Base-by-base conservation (phyloP, 2,329 filamentous ascomycete species). In the Neurospora sp. region DNA sequence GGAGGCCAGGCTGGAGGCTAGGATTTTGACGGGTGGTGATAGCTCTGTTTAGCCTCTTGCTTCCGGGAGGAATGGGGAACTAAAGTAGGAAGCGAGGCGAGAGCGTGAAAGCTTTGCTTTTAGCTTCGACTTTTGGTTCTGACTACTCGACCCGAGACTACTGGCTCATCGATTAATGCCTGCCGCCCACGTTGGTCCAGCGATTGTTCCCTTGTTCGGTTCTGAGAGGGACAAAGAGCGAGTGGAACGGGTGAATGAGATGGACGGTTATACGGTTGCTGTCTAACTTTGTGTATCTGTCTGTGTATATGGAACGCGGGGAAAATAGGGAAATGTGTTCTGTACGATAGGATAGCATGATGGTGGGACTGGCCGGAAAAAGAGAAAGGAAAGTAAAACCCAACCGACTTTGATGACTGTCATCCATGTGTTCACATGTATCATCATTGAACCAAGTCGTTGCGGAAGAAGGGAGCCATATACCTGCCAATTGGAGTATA, bases 1-100 rank as follows among this genome's bases (percentile, higher is more conserved):
- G 71, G 70, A 79, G 76, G 77, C 82, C 72, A 69, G 77, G 15
- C 23, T 72, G 19, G 46, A 70, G 68, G 37, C 37, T 15, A 67
- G 39, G 67, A 36, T 62, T 12, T 33, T 62, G 52, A 28, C 52
- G 23, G 52, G 52, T 17, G 52, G 43, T 52, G 43, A 52, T 23
- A 23, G 19, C 43, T 52, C 43, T 52, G 43, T 28, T 28, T 23
- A 6, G 19, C 19, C 43, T 52, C 43, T 57, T 57, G 46, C 11
- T 57, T 57, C 46, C 19, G 43, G 19, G 43, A 57, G 19, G 23
- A 17, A 12, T 8, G 46, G 12, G 19, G 46, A 43, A 19, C 8
- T 19, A 8, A 5, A 43, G 19, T 57, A 15, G 19, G 6, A 17
- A 57, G 12, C 3, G 23, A 57, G 8, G 46, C 19, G 12, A 12